Conservation (phyloP, 1,284 basidiomycete genomes). For the Erythrobasidium hasegawianum region DNA sequence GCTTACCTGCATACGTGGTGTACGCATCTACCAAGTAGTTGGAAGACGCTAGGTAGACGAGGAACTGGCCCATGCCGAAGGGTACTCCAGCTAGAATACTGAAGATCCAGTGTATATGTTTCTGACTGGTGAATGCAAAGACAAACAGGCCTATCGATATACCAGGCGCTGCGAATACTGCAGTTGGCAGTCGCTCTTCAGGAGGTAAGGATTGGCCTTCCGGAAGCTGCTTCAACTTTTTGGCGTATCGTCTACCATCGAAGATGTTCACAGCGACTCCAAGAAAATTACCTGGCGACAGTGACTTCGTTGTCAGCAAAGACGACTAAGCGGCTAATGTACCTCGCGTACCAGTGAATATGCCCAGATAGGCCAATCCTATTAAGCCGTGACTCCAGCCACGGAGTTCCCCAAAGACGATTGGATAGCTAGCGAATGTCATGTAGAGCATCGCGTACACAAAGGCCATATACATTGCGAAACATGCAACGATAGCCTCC, state of each 20-base stretch:
- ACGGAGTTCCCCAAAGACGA: slow-evolving; percentile 61
- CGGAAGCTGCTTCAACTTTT: slow-evolving; percentile 51
- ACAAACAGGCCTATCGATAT: slow-evolving; percentile 63
- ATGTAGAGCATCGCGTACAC: slow-evolving; percentile 54
- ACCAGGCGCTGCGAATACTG: slow-evolving; percentile 57
- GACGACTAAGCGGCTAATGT: slow-evolving; percentile 38
- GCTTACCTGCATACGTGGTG: slow-evolving; percentile 44
- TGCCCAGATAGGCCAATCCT: slow-evolving; percentile 60
- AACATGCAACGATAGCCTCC: slow-evolving; percentile 64
- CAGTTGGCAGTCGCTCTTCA: slow-evolving; percentile 59
- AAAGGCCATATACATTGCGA: slow-evolving; percentile 65
- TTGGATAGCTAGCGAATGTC: slow-evolving; percentile 47
- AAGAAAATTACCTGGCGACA: slow-evolving; percentile 32
- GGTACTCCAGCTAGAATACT: slow-evolving; percentile 62
- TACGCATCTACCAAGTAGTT: slow-evolving; percentile 67
- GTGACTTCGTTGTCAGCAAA: slow-evolving; percentile 33
- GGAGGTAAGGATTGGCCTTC: slow-evolving; percentile 56
- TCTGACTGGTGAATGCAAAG: slow-evolving; percentile 58
- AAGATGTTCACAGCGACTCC: slow-evolving; percentile 52
- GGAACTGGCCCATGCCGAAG: slow-evolving; percentile 51
- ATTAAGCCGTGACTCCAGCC: slow-evolving; percentile 60
- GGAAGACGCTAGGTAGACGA: slow-evolving; percentile 50
- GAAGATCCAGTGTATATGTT: slow-evolving; percentile 60
- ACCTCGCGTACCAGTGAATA: slow-evolving; percentile 46
- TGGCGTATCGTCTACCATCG: slow-evolving; percentile 59